phyloP scores from a whole-genome alignment of 257 asterid genomes.

The Asclepias syriaca region DNA sequence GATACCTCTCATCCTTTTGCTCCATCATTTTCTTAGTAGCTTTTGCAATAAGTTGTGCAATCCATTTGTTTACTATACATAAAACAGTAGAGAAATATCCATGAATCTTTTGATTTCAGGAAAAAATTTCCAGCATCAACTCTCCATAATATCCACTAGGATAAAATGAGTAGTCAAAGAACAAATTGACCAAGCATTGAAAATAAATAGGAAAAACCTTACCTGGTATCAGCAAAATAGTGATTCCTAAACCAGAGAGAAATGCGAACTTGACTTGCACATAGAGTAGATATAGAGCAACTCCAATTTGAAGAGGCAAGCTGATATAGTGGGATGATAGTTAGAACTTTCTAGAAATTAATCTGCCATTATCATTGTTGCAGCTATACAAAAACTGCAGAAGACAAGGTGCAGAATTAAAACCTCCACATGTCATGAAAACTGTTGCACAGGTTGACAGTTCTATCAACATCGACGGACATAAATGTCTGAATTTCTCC shows the following conservation, averaged over 20 bases:
- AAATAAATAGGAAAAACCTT: neutral
- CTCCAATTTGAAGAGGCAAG: constrained; percentile 95
- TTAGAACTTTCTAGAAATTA: constrained; percentile 2
- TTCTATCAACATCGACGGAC: constrained; percentile 93
- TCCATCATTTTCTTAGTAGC: constrained; percentile 94
- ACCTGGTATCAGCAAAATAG: constrained; percentile 94
- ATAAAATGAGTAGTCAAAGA: neutral
- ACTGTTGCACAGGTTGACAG: constrained; percentile 85
- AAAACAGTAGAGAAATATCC: neutral
- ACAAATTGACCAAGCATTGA: neutral
- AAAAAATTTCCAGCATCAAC: neutral
- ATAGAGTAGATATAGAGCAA: constrained; percentile 81
- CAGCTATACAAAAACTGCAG: neutral
- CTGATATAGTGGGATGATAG: constrained; percentile 44
- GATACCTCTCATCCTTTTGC: constrained; percentile 92
- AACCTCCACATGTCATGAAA: constrained; percentile 97
- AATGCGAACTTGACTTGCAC: constrained; percentile 90
- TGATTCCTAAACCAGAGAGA: constrained; percentile 80
- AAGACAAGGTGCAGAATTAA: constrained; percentile 6
- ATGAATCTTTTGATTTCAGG: neutral
- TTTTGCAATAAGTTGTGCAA: constrained; percentile 80
- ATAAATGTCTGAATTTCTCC: constrained; percentile 99
- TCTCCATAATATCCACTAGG: no score
- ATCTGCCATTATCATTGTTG: neutral
- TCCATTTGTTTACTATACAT: constrained; percentile 86